Base-by-base conservation (phyloP, 208 protist species). In the Acanthamoeba culbertsoni region DNA sequence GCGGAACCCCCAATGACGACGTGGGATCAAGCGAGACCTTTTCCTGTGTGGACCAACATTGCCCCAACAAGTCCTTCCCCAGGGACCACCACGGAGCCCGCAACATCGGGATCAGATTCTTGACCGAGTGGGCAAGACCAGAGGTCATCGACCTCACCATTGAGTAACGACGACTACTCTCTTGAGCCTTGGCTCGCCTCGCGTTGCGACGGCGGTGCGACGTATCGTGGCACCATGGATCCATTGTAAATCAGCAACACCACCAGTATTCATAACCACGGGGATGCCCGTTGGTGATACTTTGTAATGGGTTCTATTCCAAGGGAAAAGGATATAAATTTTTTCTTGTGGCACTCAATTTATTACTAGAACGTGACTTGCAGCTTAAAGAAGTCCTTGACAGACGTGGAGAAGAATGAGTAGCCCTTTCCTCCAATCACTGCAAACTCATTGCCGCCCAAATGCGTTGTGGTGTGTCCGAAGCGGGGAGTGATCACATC, bases 51-150 rank as follows among this genome's bases (percentile, higher is more conserved):
- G 5, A 43, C 31, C 5, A 16, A 2, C 3, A 0, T 46, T 86
- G 75, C 31, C 43, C 31, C 26, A 86, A 86, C 31, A 0, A 43
- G 35, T 4, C 2, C 33, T 20, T 31, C 2, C 2, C 0, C 0
- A 5, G 71, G 6, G 75, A 86, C 6, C 75, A 86, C 75, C 75
- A 86, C 8, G 75, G 75, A 31, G 75, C 75, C 37, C 31, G 42
- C 40, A 86, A 86, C 40, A 86, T 86, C 31, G 75, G 75, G 3
- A 2, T 86, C 16, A n/a, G 40, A 5, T 86, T 86, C 48, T 8
- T 86, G 40, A 86, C 75, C 3, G 40, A 86, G 75, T 86, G 75
- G 75, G n/a, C n/a, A n/a, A n/a, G n/a, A n/a, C n/a, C n/a, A n/a
- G n/a, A n/a, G n/a, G n/a, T n/a, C n/a, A n/a, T n/a, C n/a, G n/a